phyloP scores from a whole-genome alignment of 1,139 yeast genomes.

The Saccharomycopsis crataegensis region DNA sequence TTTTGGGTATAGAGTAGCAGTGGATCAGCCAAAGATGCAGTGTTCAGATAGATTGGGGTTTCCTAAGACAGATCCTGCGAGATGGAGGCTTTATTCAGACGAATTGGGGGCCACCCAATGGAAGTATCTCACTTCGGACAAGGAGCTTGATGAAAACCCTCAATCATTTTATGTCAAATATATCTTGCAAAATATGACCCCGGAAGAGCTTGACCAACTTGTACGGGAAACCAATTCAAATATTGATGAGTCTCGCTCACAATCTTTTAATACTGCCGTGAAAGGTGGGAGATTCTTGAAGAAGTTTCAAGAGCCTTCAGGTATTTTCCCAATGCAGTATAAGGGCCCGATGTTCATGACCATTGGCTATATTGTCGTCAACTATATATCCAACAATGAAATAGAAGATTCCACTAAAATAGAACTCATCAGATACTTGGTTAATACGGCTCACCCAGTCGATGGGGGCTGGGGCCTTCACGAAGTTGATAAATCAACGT shows the following conservation, averaged over 20 bases:
- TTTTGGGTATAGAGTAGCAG: too few species aligned
- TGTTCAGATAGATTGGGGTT: constrained; percentile 24
- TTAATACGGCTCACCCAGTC: constrained; percentile 88
- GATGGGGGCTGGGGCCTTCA: constrained; percentile 99
- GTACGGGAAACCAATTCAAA: constrained; percentile 19
- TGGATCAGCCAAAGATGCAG: background rate
- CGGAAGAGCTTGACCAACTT: constrained; percentile 28
- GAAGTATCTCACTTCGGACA: constrained; percentile 51
- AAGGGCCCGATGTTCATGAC: constrained; percentile 98
- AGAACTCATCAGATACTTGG: constrained; percentile 77
- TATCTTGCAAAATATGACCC: constrained; percentile 43
- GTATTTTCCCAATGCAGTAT: constrained; percentile 86
- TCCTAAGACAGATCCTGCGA: constrained; percentile 54
- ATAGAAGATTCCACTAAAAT: constrained; percentile 58
- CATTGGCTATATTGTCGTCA: constrained; percentile 75
- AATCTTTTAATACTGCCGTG: constrained; percentile 57
- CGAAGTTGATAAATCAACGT: constrained; percentile 84
- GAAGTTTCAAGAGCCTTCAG: constrained; percentile 68
- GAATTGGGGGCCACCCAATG: constrained; percentile 75
- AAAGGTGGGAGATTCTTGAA: constrained; percentile 71
- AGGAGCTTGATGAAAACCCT: constrained; percentile 31
- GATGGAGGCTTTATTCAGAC: constrained; percentile 70
- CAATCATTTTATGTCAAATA: constrained; percentile 57
- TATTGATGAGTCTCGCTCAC: constrained; percentile 21
- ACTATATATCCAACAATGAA: constrained; percentile 59